Evolutionary conservation across 345 rosid species (phyloP).

Genomic region (Linum tenue): DNA sequence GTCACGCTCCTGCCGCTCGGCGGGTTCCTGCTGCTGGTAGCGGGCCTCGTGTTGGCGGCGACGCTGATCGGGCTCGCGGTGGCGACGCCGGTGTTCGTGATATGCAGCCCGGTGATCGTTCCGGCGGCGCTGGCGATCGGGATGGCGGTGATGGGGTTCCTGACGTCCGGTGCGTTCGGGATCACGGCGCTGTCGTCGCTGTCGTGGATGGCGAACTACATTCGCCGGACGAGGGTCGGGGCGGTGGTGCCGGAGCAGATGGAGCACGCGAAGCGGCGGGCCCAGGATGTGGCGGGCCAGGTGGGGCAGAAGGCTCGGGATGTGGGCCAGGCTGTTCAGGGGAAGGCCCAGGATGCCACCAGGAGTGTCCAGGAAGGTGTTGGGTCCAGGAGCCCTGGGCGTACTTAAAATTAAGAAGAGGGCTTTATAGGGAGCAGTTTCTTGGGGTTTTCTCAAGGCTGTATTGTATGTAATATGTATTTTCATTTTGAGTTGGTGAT

Average conservation of each 20-base stretch:
- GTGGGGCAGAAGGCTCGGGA: no score
- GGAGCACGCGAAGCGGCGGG: no score
- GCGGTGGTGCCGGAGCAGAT: not conserved
- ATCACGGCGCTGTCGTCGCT: not conserved
- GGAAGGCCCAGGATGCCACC: no score
- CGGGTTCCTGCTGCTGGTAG: not conserved
- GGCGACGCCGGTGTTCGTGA: not conserved
- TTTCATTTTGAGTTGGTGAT: no score
- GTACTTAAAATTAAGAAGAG: no score
- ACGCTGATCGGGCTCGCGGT: constrained; percentile 2
- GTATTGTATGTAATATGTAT: no score
- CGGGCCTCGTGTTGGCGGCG: not conserved
- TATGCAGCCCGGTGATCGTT: constrained; percentile 4
- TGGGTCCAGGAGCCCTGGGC: no score
- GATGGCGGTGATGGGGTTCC: constrained; percentile 3
- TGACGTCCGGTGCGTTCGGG: constrained; percentile 8
- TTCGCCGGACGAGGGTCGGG: constrained; percentile 1
- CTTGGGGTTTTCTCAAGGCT: no score
- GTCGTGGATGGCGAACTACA: constrained; percentile 4
- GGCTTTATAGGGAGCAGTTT: no score
- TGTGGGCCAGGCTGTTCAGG: no score
- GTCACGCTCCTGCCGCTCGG: not conserved
- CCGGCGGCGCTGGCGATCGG: constrained; percentile 5
- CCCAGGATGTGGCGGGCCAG: no score
- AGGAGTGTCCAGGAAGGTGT: no score